phyloP scores from a whole-genome alignment of 2,329 filamentous ascomycete genomes.

The Microcera coccophila region DNA sequence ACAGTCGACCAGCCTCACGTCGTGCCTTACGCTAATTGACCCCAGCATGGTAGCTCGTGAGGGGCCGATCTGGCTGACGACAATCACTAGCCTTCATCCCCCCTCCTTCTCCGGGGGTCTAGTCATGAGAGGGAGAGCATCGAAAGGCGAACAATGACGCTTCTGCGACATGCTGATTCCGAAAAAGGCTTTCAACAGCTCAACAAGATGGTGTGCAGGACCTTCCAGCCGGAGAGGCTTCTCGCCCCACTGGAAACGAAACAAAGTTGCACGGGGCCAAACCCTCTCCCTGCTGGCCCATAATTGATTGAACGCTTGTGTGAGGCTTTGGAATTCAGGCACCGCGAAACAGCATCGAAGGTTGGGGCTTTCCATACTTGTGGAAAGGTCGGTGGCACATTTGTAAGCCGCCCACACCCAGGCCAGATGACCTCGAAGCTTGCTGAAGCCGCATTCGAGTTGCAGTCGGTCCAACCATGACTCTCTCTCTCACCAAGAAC shows the following conservation, averaged over 20 bases:
- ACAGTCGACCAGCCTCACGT: constrained; percentile 7
- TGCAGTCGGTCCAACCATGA: constrained; percentile 13
- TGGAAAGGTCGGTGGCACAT: constrained; percentile 17
- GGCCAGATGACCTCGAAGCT: constrained; percentile 19
- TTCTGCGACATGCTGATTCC: constrained; percentile 7
- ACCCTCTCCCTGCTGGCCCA: constrained; percentile 4
- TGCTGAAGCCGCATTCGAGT: constrained; percentile 12
- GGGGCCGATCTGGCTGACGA: constrained; percentile 9
- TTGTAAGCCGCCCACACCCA: constrained; percentile 16
- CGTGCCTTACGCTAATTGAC: constrained; percentile 14
- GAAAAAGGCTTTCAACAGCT: not conserved
- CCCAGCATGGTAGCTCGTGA: constrained; percentile 10
- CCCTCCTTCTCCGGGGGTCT: constrained; percentile 4
- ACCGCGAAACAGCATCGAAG: not conserved
- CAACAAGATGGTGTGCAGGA: constrained; percentile 10
- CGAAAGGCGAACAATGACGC: constrained; percentile 15
- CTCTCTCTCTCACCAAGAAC: constrained; percentile 6
- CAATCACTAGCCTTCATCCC: constrained; percentile 5
- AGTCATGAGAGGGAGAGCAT: constrained; percentile 2
- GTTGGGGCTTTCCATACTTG: too few species aligned
- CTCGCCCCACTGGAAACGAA: constrained; percentile 6
- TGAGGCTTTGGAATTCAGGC: too few species aligned
- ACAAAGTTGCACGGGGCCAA: constrained; percentile 21
- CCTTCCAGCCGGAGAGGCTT: constrained; percentile 4
- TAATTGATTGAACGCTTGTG: not conserved